phyloP scores from a whole-genome alignment of 164 flowering plant genomes.

The Paratinospora sagittata region DNA sequence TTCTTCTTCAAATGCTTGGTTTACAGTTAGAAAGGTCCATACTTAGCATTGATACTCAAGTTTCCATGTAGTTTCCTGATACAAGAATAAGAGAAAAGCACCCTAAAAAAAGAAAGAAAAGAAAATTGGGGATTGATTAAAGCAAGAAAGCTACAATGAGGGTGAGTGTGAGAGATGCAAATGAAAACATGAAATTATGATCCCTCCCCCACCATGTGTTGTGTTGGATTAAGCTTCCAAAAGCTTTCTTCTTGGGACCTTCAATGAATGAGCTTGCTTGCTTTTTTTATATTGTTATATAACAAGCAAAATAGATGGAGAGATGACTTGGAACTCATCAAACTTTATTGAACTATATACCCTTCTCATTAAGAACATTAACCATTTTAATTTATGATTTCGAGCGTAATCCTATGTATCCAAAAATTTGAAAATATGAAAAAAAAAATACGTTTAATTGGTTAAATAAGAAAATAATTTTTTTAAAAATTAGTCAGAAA shows the following conservation, averaged over 20 bases:
- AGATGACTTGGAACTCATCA: not conserved
- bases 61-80: too few species aligned
- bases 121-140: slow-evolving; percentile 2
- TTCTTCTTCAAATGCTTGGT: slow-evolving; percentile 42
- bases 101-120: not conserved
- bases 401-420: too few species aligned
- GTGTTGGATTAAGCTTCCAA: slow-evolving; percentile 13
- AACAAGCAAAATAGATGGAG: not conserved
- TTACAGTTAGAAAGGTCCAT: too few species aligned
- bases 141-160: slow-evolving; percentile 12
- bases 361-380: too few species aligned
- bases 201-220: slow-evolving; percentile 7
- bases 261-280: not conserved
- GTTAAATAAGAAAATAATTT: too few species aligned
- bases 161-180: not conserved
- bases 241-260: slow-evolving; percentile 5
- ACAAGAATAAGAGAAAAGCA: not conserved
- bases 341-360: not conserved
- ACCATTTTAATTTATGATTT: too few species aligned
- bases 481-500: too few species aligned
- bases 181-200: slow-evolving; percentile 9
- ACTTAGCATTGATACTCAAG: too few species aligned
- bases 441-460: too few species aligned
- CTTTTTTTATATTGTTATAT: not conserved
- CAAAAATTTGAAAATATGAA: too few species aligned